These are phyloP conservation scores for Cystobasidium sp. DNA, from an alignment of 1,284 basidiomycete genomes.

Conservation along the genomic window DNA sequence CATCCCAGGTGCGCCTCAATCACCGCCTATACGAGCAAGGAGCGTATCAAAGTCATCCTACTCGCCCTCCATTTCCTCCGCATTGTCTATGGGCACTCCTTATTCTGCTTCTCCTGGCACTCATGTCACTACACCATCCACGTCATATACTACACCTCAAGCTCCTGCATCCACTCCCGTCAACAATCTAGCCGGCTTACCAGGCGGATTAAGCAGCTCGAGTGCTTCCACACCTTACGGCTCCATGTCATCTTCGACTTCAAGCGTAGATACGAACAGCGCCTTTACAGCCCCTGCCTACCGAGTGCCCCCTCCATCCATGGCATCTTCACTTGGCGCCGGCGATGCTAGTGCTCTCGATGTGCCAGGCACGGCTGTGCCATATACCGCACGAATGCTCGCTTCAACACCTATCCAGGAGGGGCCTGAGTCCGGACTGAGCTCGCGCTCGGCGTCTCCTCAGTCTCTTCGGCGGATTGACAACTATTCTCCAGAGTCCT, in stretches of 20 bases:
- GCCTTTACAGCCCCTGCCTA: constrained; percentile 3
- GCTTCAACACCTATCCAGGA: constrained; percentile 24
- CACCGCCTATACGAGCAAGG: constrained; percentile 22
- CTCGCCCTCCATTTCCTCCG: constrained; percentile 36
- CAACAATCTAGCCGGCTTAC: not conserved
- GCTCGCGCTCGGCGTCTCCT: constrained; percentile 13
- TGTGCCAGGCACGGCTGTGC: not conserved
- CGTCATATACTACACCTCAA: constrained; percentile 36
- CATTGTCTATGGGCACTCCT: constrained; percentile 29
- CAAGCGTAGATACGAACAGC: constrained; percentile 5
- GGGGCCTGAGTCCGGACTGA: not conserved
- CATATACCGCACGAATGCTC: not conserved
- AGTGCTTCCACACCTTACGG: constrained; percentile 33
- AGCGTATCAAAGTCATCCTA: constrained; percentile 32
- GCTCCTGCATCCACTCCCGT: constrained; percentile 26
- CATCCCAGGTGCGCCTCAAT: constrained; percentile 25
- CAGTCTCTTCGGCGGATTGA: not conserved
- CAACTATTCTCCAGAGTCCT: constrained; percentile 8
- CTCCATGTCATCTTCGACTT: constrained; percentile 16
- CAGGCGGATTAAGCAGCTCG: not conserved
- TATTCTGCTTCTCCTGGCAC: constrained; percentile 35
- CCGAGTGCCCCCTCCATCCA: constrained; percentile 34
- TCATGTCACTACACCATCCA: constrained; percentile 31
- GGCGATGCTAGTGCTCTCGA: not conserved
- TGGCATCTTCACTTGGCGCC: constrained; percentile 30